Percentiles rank a stretch among this genome's conserved stretches.
Conservation (phyloP, 2,329 filamentous ascomycete species). For the Canariomyces notabilis region DNA sequence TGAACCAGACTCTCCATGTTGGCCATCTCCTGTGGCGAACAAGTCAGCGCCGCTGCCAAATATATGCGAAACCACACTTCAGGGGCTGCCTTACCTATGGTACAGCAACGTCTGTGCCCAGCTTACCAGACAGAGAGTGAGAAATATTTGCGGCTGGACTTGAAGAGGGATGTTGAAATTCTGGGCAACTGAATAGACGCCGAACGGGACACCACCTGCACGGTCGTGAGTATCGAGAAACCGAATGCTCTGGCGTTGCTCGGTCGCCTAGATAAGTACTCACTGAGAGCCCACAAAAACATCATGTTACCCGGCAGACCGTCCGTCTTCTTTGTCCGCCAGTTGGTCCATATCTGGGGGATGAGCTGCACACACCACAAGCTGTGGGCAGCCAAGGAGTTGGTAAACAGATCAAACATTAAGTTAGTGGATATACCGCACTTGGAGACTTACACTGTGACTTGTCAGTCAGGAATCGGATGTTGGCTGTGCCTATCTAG, state of each 20-base stretch:
- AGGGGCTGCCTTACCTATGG: constrained; percentile 21
- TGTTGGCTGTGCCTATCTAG: not conserved
- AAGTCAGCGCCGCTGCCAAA: not conserved
- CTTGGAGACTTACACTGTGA: constrained; percentile 7
- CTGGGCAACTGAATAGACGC: constrained; percentile 36
- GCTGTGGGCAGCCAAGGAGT: constrained; percentile 14
- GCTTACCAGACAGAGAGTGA: constrained; percentile 34
- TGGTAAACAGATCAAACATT: not conserved
- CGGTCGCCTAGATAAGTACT: no score
- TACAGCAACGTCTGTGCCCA: constrained; percentile 38
- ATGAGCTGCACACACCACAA: constrained; percentile 39
- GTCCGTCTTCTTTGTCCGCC: constrained; percentile 55
- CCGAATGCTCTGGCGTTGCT: not conserved
- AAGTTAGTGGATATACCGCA: not conserved
- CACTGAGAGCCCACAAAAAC: constrained; percentile 58
- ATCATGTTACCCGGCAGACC: constrained; percentile 57
- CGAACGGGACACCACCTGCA: constrained; percentile 37
- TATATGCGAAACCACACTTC: not conserved
- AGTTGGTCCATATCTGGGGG: constrained; percentile 56
- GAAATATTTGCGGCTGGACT: constrained; percentile 40
- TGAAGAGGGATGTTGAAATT: constrained; percentile 41
- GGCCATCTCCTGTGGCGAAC: constrained; percentile 38
- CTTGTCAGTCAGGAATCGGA: not conserved
- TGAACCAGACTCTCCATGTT: constrained; percentile 39
- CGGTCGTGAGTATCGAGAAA: not conserved